These are phyloP conservation scores for Rhizopus delemar DNA, from an alignment of 371 early-diverging fungal species.

Conservation along the genomic window DNA sequence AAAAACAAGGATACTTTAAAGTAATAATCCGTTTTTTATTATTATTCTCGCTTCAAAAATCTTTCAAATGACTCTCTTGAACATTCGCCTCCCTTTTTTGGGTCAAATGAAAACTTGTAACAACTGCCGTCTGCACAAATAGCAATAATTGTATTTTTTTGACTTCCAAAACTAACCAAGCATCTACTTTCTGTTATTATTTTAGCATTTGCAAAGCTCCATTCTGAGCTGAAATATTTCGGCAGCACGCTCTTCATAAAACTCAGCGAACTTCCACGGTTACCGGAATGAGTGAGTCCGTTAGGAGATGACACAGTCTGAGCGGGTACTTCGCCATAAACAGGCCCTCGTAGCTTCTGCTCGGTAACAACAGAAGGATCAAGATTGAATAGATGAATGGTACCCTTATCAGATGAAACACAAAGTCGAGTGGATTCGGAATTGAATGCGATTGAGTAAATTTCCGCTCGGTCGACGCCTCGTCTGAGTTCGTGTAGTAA, in stretches of 20 bases:
- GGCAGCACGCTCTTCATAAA: conserved; percentile 91
- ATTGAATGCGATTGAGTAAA: conserved; percentile 86
- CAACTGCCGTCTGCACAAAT: conserved; percentile 86
- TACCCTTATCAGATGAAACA: conserved; percentile 91
- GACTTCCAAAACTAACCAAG: conserved; percentile 78
- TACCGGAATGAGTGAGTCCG: conserved; percentile 48
- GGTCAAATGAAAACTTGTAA: conserved; percentile 83
- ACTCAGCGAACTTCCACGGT: conserved; percentile 62
- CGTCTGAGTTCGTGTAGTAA: conserved; percentile 85
- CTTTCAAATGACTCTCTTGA: conserved; percentile 64
- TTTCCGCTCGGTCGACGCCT: conserved; percentile 88
- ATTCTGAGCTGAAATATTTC: conserved; percentile 92
- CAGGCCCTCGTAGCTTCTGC: conserved; percentile 53
- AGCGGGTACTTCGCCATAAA: conserved; percentile 57
- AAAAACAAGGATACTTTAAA: not conserved
- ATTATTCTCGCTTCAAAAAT: conserved; percentile 47
- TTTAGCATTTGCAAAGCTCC: conserved; percentile 90
- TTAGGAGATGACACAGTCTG: conserved; percentile 29
- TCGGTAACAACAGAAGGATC: conserved; percentile 56
- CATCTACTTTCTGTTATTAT: conserved; percentile 79
- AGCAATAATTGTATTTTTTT: conserved; percentile 72
- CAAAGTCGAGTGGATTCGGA: conserved; percentile 75
- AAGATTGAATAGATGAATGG: conserved; percentile 92
- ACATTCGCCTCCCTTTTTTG: conserved; percentile 80
- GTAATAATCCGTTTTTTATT: not conserved